Evolutionary conservation across 1,139 yeast genomes (phyloP).

Genomic region (Kodamaea plutei): DNA sequence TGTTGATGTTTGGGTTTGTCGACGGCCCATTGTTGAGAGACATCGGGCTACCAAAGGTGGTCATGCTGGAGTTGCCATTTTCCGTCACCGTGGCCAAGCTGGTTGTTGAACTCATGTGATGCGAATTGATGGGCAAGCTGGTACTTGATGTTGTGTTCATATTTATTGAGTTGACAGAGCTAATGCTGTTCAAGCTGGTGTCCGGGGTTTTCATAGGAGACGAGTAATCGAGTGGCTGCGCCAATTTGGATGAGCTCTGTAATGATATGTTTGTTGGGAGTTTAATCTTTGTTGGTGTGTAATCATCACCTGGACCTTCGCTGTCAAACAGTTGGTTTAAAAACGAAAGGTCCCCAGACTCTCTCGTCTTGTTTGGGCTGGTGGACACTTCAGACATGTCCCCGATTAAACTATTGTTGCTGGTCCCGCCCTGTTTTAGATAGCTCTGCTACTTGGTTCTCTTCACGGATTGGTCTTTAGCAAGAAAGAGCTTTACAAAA

Average conservation of each 20-base stretch:
- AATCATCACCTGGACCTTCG: constrained; percentile 2
- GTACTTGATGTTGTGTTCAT: constrained; percentile 2
- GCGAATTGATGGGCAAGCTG: background rate
- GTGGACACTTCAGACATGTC: constrained; percentile 6
- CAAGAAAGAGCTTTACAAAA: no score
- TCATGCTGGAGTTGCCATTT: background rate
- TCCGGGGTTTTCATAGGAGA: constrained; percentile 2
- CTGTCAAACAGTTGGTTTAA: constrained; percentile 8
- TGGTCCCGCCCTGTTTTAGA: background rate
- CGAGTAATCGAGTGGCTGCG: constrained; percentile 5
- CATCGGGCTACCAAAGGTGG: constrained; percentile 1
- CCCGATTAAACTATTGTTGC: constrained; percentile 1
- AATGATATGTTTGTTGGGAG: constrained; percentile 4
- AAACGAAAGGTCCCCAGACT: constrained; percentile 5
- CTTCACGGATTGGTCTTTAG: no score
- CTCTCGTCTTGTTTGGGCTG: constrained; percentile 5
- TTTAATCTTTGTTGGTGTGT: constrained; percentile 9
- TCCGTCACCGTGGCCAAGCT: constrained; percentile 1
- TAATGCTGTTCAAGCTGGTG: constrained; percentile 1
- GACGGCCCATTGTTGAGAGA: constrained; percentile 1
- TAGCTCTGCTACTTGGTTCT: no score
- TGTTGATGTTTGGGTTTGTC: constrained; percentile 24
- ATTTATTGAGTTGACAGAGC: constrained; percentile 2
- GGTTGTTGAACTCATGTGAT: background rate
- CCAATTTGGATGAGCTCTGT: constrained; percentile 1